A percentile compares a stretch with the other conserved stretches of the same genome.
These are phyloP conservation scores for Hibiscus syriacus DNA, from an alignment of 345 rosid genomes.

Conservation along the genomic window DNA sequence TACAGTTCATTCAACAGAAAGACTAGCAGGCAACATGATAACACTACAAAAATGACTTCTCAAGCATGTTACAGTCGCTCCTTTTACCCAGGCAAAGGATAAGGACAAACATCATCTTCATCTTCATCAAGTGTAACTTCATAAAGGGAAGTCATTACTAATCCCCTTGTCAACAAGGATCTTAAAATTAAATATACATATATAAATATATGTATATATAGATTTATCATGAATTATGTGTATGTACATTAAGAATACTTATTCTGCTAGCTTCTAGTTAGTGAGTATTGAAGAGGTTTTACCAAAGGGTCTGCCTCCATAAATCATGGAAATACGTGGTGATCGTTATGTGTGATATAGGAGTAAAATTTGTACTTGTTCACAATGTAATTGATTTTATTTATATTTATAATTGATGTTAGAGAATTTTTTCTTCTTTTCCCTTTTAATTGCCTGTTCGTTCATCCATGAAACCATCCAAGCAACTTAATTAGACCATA, in stretches of 20 bases:
- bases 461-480: too few species aligned
- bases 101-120: neutral
- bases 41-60: conserved; percentile 25
- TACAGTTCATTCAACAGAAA: conserved; percentile 37
- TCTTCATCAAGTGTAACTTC: neutral
- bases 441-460: too few species aligned
- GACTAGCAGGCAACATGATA: conserved; percentile 34
- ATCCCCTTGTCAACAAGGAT: conserved; percentile 15
- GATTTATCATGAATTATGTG: neutral
- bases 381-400: neutral
- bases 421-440: neutral
- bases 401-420: neutral
- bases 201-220: neutral
- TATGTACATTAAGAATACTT: conserved; percentile 14
- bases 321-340: conserved; percentile 1
- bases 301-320: conserved; percentile 19
- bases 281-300: conserved; percentile 11
- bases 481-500: too few species aligned
- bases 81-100: conserved; percentile 31
- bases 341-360: conserved; percentile 4
- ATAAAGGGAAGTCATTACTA: conserved; percentile 1
- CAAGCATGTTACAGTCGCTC: conserved; percentile 23
- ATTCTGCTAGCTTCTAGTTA: neutral
- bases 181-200: conserved; percentile 4
- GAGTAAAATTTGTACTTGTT: neutral